phyloP scores from a whole-genome alignment of 1,284 basidiomycete genomes.

The Lentinus polychrous region DNA sequence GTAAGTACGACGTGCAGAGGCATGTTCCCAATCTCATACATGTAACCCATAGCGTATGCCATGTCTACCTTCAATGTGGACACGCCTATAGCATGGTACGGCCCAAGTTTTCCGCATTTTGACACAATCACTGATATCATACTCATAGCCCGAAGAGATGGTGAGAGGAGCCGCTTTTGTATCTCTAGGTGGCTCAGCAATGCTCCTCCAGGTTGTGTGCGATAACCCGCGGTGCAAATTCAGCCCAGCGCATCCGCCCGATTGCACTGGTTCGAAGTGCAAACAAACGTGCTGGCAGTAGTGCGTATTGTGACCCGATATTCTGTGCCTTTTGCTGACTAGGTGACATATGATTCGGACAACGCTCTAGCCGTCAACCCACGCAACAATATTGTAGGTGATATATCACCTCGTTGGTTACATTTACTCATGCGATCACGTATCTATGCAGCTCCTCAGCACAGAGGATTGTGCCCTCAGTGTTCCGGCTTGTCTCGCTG shows the following conservation, averaged over 20 bases:
- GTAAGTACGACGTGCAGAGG: slow-evolving; percentile 3
- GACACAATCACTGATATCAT: too few relatives aligned
- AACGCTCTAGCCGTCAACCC: slow-evolving; percentile 17
- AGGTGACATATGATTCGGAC: slow-evolving; percentile 1
- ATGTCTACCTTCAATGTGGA: slow-evolving; percentile 14
- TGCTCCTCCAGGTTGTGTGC: slow-evolving; percentile 16
- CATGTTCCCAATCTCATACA: neutral
- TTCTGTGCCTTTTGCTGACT: neutral
- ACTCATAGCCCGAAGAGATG: slow-evolving; percentile 12
- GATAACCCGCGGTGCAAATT: slow-evolving; percentile 21
- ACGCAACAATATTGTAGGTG: slow-evolving; percentile 24
- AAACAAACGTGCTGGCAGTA: slow-evolving; percentile 25
- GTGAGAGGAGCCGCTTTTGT: slow-evolving; percentile 1
- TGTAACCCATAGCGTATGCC: slow-evolving; percentile 12
- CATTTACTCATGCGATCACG: neutral
- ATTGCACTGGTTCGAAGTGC: slow-evolving; percentile 18
- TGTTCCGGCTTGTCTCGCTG: slow-evolving; percentile 1
- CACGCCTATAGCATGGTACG: slow-evolving; percentile 14
- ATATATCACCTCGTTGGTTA: neutral
- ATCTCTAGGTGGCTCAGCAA: neutral
- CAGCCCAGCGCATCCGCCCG: slow-evolving; percentile 19
- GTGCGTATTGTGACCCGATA: slow-evolving; percentile 11
- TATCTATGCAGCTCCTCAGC: slow-evolving; percentile 11
- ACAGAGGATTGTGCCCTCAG: slow-evolving; percentile 10
- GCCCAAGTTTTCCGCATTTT: neutral